phyloP scores from a whole-genome alignment of 2,329 filamentous ascomycete species.

The Aspergillus quadrilineatus region DNA sequence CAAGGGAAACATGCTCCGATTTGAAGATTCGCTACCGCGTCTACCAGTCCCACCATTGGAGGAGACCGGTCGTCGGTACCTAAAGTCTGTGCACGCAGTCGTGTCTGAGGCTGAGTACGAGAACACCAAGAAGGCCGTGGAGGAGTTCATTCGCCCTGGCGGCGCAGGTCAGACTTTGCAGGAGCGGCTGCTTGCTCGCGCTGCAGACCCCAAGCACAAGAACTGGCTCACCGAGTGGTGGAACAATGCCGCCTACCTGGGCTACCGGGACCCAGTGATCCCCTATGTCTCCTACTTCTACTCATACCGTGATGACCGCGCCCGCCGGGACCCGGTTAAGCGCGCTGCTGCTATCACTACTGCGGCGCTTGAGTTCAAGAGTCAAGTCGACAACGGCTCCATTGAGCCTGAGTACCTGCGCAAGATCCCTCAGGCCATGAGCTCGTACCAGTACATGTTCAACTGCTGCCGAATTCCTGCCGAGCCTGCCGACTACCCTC shows the following conservation, averaged over 20 bases:
- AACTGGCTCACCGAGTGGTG: constrained; percentile 99
- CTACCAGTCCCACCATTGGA: constrained; percentile 64
- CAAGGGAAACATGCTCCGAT: constrained; percentile 65
- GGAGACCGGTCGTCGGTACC: constrained; percentile 63
- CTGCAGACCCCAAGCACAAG: constrained; percentile 75
- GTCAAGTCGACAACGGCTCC: constrained; percentile 75
- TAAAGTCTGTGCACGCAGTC: constrained; percentile 65
- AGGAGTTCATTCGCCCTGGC: constrained; percentile 85
- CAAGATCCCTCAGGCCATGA: constrained; percentile 95
- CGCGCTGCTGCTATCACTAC: constrained; percentile 88
- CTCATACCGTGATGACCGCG: constrained; percentile 90
- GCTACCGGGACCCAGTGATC: constrained; percentile 90
- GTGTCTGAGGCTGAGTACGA: constrained; percentile 60
- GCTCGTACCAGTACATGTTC: constrained; percentile 99
- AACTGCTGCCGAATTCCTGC: constrained; percentile 84
- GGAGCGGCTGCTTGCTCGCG: constrained; percentile 76
- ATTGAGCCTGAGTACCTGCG: constrained; percentile 99
- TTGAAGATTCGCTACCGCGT: constrained; percentile 63
- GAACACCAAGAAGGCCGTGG: constrained; percentile 72
- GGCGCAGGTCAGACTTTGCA: constrained; percentile 81
- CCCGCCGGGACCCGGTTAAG: constrained; percentile 83
- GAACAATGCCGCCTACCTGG: constrained; percentile 91
- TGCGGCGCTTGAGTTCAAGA: constrained; percentile 88
- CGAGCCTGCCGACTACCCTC: constrained; percentile 74
- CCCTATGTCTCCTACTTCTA: constrained; percentile 99